These are phyloP conservation scores for Colletotrichum coccodes DNA, from an alignment of 2,329 filamentous ascomycete genomes.

Conservation along the genomic window DNA sequence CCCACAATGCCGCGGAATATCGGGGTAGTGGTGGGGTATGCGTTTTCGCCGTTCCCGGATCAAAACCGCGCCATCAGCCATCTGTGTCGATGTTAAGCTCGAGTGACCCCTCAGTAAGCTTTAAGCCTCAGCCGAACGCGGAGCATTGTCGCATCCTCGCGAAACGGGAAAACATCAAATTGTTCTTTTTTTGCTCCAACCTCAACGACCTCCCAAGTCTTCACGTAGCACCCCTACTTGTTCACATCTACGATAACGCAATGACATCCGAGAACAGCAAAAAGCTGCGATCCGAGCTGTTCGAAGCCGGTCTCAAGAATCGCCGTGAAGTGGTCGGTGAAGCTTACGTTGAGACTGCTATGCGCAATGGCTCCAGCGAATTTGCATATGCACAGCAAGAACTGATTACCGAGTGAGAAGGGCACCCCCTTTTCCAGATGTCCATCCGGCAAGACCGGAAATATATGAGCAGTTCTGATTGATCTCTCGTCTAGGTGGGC, in stretches of 20 bases:
- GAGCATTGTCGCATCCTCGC: too few relatives aligned
- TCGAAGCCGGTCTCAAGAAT: slow-evolving; percentile 67
- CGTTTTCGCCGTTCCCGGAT: too few relatives aligned
- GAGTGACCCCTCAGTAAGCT: too few relatives aligned
- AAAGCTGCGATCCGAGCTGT: slow-evolving; percentile 51
- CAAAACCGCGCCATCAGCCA: too few relatives aligned
- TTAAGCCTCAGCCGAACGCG: too few relatives aligned
- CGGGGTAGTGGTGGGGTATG: too few relatives aligned
- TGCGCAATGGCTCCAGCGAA: slow-evolving; percentile 62
- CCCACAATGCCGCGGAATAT: too few relatives aligned
- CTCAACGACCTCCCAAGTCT: too few relatives aligned
- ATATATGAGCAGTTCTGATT: not conserved
- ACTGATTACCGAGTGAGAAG: slow-evolving; percentile 64
- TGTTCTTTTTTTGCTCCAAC: too few relatives aligned
- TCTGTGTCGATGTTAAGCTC: too few relatives aligned
- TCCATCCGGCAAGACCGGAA: not conserved
- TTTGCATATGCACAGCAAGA: slow-evolving; percentile 70
- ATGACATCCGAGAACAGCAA: slow-evolving; percentile 23
- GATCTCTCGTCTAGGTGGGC: slow-evolving; percentile 41
- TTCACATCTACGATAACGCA: not conserved
- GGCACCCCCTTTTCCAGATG: not conserved
- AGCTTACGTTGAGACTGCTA: slow-evolving; percentile 65
- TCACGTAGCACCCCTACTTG: not conserved
- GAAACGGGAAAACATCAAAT: too few relatives aligned
- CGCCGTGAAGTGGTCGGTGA: slow-evolving; percentile 68